Evolutionary conservation across 805 yeast genomes (phyloP), one percentile per base, ranked within the genome.

Genomic region (Saturnispora bothae): DNA sequence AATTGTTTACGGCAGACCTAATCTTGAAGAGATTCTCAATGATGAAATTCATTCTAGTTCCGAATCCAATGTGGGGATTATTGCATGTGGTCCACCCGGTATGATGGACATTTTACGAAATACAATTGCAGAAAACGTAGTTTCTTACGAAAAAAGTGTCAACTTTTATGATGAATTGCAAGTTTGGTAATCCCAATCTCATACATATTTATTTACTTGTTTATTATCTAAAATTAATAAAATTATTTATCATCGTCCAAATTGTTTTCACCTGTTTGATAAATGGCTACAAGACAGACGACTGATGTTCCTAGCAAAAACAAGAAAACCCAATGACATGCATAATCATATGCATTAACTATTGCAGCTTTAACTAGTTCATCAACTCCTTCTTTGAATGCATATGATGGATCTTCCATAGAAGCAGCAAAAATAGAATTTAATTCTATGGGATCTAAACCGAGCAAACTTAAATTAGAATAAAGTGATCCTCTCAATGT

Each of bases 291-390:
- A 2, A 45, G 22, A 7, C 39, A 36, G 7, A 33, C 37, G 3
- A 39, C 18, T 22, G 49, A 50, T 13, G 57, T 54, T 3, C 37
- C 25, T 12, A 52, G 35, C 20, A 52, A 31, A 26, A 76, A 76
- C 4, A 57, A 40, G 45, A 76, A 77, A 0, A 79, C 71, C 3
- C 69, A 63, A 43, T 67, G 73, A 36, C 75, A 66, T 1, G 76
- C 74, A 18, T 48, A 40, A 19, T 62, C 71, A 51, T 78, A 78
- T 4, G 79, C 65, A 4, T 48, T 53, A 9, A 63, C 56, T 38
- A 78, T 56, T 0, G 76, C 69, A 2, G 54, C 48, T 36, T 60
- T 65, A 3, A 75, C 26, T 2, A 32, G 16, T 3, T 2, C 5
- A 9, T 42, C 42, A 3, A 41, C 74, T 7, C 47, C 48, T 10